A percentile compares a stretch with the other conserved stretches of the same genome.
Conservation (phyloP, 2,329 filamentous ascomycete genomes). For the Metarhizium anisopliae region DNA sequence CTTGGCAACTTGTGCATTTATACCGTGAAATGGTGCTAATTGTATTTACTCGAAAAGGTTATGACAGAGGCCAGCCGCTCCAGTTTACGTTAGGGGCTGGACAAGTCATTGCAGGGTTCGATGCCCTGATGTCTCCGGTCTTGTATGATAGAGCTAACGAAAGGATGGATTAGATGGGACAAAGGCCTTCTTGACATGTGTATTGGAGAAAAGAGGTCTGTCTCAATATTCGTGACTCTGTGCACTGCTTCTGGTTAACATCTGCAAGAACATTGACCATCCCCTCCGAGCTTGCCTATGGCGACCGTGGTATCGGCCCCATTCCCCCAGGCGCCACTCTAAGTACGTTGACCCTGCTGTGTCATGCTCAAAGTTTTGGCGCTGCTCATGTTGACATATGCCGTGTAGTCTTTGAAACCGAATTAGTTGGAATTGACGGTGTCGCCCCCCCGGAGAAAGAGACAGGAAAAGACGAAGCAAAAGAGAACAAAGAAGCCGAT, state of each 20-base stretch:
- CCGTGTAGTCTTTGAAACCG: constrained; percentile 73
- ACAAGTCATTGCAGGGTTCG: constrained; percentile 81
- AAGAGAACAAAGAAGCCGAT: constrained; percentile 15
- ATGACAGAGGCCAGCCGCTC: constrained; percentile 69
- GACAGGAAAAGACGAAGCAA: constrained; percentile 24
- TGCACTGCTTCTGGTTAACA: constrained; percentile 2
- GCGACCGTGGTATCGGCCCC: constrained; percentile 63
- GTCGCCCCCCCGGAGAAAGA: constrained; percentile 33
- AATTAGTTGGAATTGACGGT: constrained; percentile 75
- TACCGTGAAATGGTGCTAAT: constrained; percentile 7
- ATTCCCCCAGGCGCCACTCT: constrained; percentile 77
- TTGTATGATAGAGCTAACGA: constrained; percentile 9
- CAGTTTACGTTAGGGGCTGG: constrained; percentile 70
- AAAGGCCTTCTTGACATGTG: constrained; percentile 88
- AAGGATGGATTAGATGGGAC: constrained; percentile 58
- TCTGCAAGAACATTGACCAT: constrained; percentile 65
- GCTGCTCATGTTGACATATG: constrained; percentile 8
- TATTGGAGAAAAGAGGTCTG: constrained; percentile 75
- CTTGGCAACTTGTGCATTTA: neutral
- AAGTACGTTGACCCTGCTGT: constrained; percentile 35
- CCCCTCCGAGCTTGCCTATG: constrained; percentile 79
- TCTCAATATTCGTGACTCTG: neutral
- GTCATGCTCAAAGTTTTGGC: constrained; percentile 5
- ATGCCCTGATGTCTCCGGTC: neutral
- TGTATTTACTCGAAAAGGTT: constrained; percentile 32